Conservation (phyloP, 805 yeast species). For the Cyberlindnera mycetangii region DNA sequence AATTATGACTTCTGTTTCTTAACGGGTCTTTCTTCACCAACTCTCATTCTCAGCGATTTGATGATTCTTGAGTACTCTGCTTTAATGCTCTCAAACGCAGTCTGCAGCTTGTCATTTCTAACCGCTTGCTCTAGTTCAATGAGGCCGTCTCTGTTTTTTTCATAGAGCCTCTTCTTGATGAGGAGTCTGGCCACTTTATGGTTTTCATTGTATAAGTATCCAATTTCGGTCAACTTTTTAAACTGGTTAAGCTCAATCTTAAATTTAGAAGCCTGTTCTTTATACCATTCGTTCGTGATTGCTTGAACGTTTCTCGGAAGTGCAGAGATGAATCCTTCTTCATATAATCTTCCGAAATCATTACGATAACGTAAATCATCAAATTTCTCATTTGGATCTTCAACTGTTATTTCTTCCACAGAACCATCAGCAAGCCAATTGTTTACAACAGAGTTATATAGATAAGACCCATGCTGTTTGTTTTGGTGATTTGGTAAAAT, state of each 20-base stretch:
- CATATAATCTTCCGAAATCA: conserved; percentile 56
- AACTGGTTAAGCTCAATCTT: conserved; percentile 81
- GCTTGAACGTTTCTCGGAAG: conserved; percentile 26
- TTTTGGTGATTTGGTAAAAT: conserved; percentile 83
- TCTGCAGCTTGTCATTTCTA: conserved; percentile 67
- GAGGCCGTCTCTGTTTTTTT: conserved; percentile 79
- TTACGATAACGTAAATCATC: conserved; percentile 86
- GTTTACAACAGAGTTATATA: conserved; percentile 56
- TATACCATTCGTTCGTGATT: conserved; percentile 37
- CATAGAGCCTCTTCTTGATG: conserved; percentile 72
- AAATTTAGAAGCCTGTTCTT: conserved; percentile 33
- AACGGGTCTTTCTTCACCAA: conserved; percentile 9
- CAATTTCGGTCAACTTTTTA: conserved; percentile 74
- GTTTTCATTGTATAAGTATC: conserved; percentile 40
- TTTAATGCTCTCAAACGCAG: conserved; percentile 65
- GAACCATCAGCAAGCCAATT: conserved; percentile 51
- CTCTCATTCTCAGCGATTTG: conserved; percentile 21
- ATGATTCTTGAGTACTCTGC: conserved; percentile 66
- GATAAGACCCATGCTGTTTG: conserved; percentile 61
- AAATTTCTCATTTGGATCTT: conserved; percentile 91
- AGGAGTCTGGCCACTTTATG: conserved; percentile 42
- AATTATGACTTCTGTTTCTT: conserved; percentile 18
- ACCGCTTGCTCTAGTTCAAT: conserved; percentile 59
- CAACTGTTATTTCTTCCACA: conserved; percentile 77
- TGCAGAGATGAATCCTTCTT: conserved; percentile 31